Conservation (phyloP, 2,329 filamentous ascomycete genomes). For the Penicillium glabrum region DNA sequence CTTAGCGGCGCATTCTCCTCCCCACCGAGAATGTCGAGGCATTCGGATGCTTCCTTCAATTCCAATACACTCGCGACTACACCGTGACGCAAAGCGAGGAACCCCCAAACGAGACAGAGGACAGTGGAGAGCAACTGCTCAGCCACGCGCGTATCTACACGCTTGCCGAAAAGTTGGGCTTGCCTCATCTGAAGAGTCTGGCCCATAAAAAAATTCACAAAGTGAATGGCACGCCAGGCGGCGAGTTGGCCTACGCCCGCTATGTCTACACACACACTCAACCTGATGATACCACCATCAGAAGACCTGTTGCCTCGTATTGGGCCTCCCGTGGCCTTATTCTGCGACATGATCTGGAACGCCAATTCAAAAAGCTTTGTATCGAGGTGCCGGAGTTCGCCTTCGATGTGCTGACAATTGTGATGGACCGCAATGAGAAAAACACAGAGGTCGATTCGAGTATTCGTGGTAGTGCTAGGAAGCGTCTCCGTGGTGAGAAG, state of each 20-base stretch:
- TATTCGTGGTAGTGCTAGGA: slow-evolving; percentile 39
- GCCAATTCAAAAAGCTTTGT: slow-evolving; percentile 81
- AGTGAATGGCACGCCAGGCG: slow-evolving; percentile 81
- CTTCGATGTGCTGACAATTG: slow-evolving; percentile 78
- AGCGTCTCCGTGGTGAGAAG: slow-evolving; percentile 30
- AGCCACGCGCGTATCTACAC: slow-evolving; percentile 90
- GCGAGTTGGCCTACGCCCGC: slow-evolving; percentile 87
- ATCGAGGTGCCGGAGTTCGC: slow-evolving; percentile 88
- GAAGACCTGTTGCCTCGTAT: slow-evolving; percentile 83
- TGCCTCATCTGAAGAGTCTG: slow-evolving; percentile 68
- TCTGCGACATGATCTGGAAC: slow-evolving; percentile 79
- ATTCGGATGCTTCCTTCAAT: slow-evolving; percentile 77
- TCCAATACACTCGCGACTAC: slow-evolving; percentile 82
- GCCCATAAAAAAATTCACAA: slow-evolving; percentile 90
- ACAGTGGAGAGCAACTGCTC: slow-evolving; percentile 78
- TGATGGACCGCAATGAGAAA: slow-evolving; percentile 49
- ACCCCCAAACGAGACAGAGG: slow-evolving; percentile 64
- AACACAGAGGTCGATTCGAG: slow-evolving; percentile 35
- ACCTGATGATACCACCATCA: slow-evolving; percentile 68
- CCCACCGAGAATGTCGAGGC: slow-evolving; percentile 68
- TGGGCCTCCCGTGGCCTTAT: slow-evolving; percentile 82
- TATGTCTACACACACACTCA: slow-evolving; percentile 81
- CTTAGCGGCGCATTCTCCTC: slow-evolving; percentile 67
- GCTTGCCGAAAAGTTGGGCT: slow-evolving; percentile 74
- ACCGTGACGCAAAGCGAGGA: slow-evolving; percentile 68